Evolutionary conservation across 306 rosid genomes (phyloP).

Genomic region (Quercus glauca): DNA sequence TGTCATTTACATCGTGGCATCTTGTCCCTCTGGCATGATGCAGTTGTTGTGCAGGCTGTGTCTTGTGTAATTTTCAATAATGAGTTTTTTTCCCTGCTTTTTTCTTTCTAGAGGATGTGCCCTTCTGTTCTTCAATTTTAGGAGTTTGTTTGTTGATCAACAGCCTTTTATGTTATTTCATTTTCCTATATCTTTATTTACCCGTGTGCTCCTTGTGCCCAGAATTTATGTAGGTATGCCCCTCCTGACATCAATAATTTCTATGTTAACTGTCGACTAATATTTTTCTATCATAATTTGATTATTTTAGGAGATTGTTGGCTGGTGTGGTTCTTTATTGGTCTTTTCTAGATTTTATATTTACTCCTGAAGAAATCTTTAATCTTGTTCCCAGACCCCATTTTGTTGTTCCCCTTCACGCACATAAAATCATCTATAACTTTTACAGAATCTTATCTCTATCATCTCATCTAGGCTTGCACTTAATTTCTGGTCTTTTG

Average conservation of each 20-base stretch:
- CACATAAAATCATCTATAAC: background rate
- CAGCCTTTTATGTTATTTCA: no score
- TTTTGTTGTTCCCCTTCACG: background rate
- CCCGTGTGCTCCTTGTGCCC: background rate
- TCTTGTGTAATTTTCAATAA: background rate
- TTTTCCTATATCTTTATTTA: background rate
- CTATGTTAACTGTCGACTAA: background rate
- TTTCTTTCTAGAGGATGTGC: background rate
- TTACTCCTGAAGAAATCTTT: background rate
- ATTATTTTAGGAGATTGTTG: background rate
- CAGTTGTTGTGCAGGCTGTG: background rate
- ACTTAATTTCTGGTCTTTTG: constrained; percentile 10
- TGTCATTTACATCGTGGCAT: background rate
- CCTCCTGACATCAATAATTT: background rate
- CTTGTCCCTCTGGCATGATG: background rate
- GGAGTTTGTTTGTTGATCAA: no score
- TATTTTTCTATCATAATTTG: background rate
- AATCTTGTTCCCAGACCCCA: background rate
- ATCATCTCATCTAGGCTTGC: background rate
- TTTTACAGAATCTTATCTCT: background rate
- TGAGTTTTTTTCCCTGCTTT: background rate
- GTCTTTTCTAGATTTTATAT: background rate
- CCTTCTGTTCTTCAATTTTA: background rate
- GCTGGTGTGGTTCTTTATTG: background rate
- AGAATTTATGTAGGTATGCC: background rate